Percentiles rank a stretch among this genome's conserved stretches.
Conservation (phyloP, 495 filamentous ascomycete species). For the Glonium stellatum region DNA sequence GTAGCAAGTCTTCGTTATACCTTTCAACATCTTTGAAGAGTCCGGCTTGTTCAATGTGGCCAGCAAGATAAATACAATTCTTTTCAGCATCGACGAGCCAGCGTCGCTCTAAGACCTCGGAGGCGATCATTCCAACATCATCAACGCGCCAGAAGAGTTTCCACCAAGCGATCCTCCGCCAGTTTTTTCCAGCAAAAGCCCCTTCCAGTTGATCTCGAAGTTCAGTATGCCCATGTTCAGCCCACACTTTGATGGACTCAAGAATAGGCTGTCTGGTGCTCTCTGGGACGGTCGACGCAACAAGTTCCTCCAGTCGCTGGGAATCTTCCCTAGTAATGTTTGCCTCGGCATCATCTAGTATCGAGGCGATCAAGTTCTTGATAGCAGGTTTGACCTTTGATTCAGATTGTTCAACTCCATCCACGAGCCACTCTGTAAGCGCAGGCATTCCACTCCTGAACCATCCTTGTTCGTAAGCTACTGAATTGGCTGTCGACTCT, state of each 20-base stretch:
- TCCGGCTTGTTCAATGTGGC: constrained; percentile 67
- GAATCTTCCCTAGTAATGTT: constrained; percentile 48
- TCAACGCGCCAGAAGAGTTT: constrained; percentile 92
- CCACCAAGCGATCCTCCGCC: constrained; percentile 82
- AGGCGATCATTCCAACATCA: constrained; percentile 74
- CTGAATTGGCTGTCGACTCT: constrained; percentile 57
- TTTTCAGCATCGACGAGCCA: constrained; percentile 72
- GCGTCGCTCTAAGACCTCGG: constrained; percentile 63
- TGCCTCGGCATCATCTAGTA: constrained; percentile 53
- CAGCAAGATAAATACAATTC: constrained; percentile 70
- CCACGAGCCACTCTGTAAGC: constrained; percentile 62
- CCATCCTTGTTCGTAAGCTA: constrained; percentile 67
- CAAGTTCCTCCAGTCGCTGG: constrained; percentile 34
- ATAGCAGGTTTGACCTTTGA: constrained; percentile 55
- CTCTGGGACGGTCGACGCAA: constrained; percentile 36
- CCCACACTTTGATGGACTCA: constrained; percentile 58
- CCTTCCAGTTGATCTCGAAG: constrained; percentile 67
- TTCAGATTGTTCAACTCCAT: constrained; percentile 32
- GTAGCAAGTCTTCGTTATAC: constrained; percentile 31
- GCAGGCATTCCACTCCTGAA: constrained; percentile 59
- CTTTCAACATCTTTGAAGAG: constrained; percentile 6
- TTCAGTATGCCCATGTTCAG: constrained; percentile 73
- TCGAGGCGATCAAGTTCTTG: constrained; percentile 55
- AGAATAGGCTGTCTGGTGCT: constrained; percentile 47
- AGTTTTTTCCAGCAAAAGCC: constrained; percentile 62